Base-by-base conservation (phyloP, 2,329 filamentous ascomycete genomes). In the Penicillium sp. region DNA sequence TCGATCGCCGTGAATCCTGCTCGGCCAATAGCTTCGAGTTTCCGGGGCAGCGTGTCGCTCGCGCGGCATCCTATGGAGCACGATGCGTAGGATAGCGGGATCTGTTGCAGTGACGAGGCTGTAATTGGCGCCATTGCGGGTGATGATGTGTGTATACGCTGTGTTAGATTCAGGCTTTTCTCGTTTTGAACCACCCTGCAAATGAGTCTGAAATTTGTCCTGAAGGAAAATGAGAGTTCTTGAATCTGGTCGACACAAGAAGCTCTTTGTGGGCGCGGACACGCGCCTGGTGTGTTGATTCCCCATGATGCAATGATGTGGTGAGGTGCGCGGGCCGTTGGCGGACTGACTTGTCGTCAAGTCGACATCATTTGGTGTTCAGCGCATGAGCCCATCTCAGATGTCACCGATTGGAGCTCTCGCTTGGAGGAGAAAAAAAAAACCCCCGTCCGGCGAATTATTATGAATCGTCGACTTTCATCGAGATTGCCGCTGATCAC, bases 1-100 rank as follows among this genome's bases (percentile, higher is more conserved):
- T 90, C 87, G 49, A 90, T 83, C 11, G 76, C 84, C 9, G 75
- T 69, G 64, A 89, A 75, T 5, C 68, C 67, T 3, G 71, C 69
- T 34, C 57, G 48, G 28, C 64, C 56, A 29, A 74, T 71, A 34
- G 70, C 66, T 54, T 68, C 54, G 6, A 74, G 66, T 44, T 68
- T 73, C 9, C 55, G 55, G 1, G 66, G 64, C 4, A 75, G 61
- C 1, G 63, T 63, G 51, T 72, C 63, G 27, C 57, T 58, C 4
- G 60, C 49, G 8, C 60, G 52, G 44, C 59, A 60, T 13, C 70
- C 70, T 34, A 74, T 69, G 9, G 70, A 74, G 56, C 71, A 73
- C 27, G 68, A 67, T 8, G 72, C 71, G 45, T 68, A 74, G 46
- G 70, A 60, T 24, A 68, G 59, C 25, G 68, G 65, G 37, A 73